Conservation (phyloP, 371 early-diverging fungal genomes). For the Lichtheimia ornata region DNA sequence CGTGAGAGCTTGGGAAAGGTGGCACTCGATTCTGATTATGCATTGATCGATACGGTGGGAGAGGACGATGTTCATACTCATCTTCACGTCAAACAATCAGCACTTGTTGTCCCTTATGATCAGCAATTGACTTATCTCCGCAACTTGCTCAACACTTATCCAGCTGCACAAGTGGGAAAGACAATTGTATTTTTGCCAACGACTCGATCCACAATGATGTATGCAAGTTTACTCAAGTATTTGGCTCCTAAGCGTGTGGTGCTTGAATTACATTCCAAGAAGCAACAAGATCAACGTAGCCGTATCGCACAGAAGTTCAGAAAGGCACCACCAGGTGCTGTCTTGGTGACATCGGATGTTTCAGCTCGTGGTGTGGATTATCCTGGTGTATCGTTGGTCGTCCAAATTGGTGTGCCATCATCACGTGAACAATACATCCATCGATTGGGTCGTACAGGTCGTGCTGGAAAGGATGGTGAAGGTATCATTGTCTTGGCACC, state of each 20-base stretch:
- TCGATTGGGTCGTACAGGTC: constrained; percentile 98
- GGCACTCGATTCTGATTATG: constrained; percentile 76
- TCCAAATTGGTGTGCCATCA: constrained; percentile 95
- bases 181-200: constrained; percentile 93
- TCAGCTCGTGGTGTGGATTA: constrained; percentile 99
- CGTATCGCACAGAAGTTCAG: constrained; percentile 79
- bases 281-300: constrained; percentile 73
- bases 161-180: constrained; percentile 64
- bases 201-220: constrained; percentile 76
- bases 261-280: constrained; percentile 83
- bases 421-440: constrained; percentile 95
- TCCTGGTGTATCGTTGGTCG: constrained; percentile 91
- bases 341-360: constrained; percentile 98
- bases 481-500: constrained; percentile 85
- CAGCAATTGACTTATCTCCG: constrained; percentile 66
- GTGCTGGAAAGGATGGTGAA: constrained; percentile 94
- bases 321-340: constrained; percentile 48
- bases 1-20: constrained; percentile 57
- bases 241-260: constrained; percentile 42
- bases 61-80: constrained; percentile 80
- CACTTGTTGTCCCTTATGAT: constrained; percentile 61
- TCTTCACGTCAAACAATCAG: constrained; percentile 77
- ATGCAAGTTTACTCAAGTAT: constrained; percentile 61
- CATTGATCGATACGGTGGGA: constrained; percentile 86
- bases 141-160: constrained; percentile 62